Conservation (phyloP, 495 filamentous ascomycete species). For the Evernia prunastri region DNA sequence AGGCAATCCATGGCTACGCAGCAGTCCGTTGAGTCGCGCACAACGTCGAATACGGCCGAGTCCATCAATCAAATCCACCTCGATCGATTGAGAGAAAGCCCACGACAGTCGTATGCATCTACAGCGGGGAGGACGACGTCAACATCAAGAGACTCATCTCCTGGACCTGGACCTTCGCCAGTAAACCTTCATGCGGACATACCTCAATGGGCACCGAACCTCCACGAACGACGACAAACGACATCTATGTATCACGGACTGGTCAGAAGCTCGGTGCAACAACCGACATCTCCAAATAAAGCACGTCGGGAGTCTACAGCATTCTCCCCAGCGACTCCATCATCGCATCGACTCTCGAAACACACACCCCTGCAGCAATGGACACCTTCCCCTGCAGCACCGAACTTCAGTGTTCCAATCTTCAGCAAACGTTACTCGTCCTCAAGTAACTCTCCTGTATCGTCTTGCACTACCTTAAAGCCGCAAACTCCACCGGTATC, state of each 20-base stretch:
- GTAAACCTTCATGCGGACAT: slow-evolving; percentile 27
- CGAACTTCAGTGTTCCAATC: slow-evolving; percentile 47
- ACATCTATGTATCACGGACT: not conserved
- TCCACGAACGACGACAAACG: slow-evolving; percentile 14
- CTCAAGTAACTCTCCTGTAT: slow-evolving; percentile 13
- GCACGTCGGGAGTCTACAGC: slow-evolving; percentile 16
- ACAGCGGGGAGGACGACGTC: slow-evolving; percentile 36
- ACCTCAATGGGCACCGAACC: slow-evolving; percentile 18
- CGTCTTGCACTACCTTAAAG: not conserved
- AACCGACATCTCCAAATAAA: slow-evolving; percentile 19
- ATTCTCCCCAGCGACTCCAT: not conserved
- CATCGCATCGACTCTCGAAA: not conserved
- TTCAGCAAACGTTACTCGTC: slow-evolving; percentile 37
- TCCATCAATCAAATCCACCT: slow-evolving; percentile 25
- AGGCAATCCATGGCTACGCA: slow-evolving; percentile 24
- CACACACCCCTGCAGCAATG: slow-evolving; percentile 21
- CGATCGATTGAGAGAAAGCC: slow-evolving; percentile 21
- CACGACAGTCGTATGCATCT: slow-evolving; percentile 23
- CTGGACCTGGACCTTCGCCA: slow-evolving; percentile 40
- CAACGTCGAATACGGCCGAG: slow-evolving; percentile 22
- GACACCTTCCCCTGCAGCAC: slow-evolving; percentile 36
- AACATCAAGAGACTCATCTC: slow-evolving; percentile 50
- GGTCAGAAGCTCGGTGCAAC: not conserved
- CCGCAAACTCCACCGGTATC: slow-evolving; percentile 9
- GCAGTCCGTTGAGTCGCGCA: slow-evolving; percentile 17